Conservation (phyloP, 345 rosid genomes). For the Salix viminalis region DNA sequence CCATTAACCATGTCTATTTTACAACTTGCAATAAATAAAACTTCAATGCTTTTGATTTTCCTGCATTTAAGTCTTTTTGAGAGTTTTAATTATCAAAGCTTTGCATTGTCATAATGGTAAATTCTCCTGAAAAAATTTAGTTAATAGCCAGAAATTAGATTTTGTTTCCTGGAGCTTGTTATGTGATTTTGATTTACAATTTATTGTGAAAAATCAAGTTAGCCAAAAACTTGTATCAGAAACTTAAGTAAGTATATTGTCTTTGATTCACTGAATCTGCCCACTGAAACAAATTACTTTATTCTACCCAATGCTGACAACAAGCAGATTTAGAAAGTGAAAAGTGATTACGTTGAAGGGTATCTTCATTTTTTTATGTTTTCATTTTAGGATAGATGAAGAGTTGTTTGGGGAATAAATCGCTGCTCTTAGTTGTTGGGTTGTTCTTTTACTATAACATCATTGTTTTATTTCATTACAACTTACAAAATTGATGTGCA, state of each 20-base stretch:
- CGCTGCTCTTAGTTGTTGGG: not conserved
- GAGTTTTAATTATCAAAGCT: not conserved
- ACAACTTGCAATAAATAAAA: not conserved
- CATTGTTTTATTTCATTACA: not conserved
- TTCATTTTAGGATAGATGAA: not conserved
- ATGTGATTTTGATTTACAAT: not conserved
- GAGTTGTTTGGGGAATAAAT: not conserved
- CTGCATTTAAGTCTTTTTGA: not conserved
- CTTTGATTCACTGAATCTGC: not conserved
- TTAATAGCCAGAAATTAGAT: not conserved
- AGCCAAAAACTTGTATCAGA: not conserved
- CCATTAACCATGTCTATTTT: not conserved
- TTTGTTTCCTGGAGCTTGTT: not conserved
- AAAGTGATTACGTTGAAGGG: too few species aligned
- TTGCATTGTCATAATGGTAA: not conserved
- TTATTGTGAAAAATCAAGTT: not conserved
- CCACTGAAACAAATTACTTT: too few species aligned
- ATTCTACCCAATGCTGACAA: not conserved
- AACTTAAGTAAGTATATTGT: not conserved
- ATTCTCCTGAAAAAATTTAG: not conserved
- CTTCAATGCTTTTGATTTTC: not conserved
- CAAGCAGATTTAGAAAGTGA: not conserved
- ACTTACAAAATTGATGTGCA: conserved; percentile 22
- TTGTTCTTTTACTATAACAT: not conserved
- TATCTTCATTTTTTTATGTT: too few species aligned